Evolutionary conservation across 441 rosid species (phyloP), one percentile per base, ranked within the genome.

Genomic region (Sinapis alba): DNA sequence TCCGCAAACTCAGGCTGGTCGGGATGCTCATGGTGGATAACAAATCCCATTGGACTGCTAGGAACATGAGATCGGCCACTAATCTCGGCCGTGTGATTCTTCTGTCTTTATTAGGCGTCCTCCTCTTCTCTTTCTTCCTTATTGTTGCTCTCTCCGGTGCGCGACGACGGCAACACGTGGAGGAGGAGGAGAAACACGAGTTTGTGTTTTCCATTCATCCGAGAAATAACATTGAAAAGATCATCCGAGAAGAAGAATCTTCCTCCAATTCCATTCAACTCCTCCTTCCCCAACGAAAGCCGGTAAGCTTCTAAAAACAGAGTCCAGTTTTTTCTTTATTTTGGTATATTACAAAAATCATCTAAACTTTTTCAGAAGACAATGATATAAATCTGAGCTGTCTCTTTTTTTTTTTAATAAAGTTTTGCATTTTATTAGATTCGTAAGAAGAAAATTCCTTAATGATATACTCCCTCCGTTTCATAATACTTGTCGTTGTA

Each of bases 31-130:
- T 81, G 76, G 36, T 84, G 9, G 92, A 87, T 69, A 83, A 87
- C 41, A 65, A 62, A 28, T 75, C 82, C 34, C 82, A 77, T n/a
- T 76, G 86, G 86, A 68, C 86, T 76, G 84, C 77, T 36, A 85
- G 82, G 65, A 54, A 84, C 8, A 61, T 86, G 87, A 82, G 85
- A 80, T 77, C 80, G 0, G 74, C 95, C 28, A 86, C 81, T 63
- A 78, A 81, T 60, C 58, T 79, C 51, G 87, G 86, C 64, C 85
- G 92, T 6, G 84, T 74, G 66, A 63, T 90, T 26, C 4, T 90
- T 26, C 4, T 87, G 1, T 76, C 66, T 0, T 72, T 74, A 2
- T 71, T 91, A n/a, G 69, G 78, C 50, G 27, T 87, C 8, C 60
- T 91, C 81, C 84, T 75, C 50, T 84, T 91, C 26, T 10, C 56